Evolutionary conservation across 176 grass and related monocot genomes (phyloP).

Genomic region (Alopecurus myosuroides): DNA sequence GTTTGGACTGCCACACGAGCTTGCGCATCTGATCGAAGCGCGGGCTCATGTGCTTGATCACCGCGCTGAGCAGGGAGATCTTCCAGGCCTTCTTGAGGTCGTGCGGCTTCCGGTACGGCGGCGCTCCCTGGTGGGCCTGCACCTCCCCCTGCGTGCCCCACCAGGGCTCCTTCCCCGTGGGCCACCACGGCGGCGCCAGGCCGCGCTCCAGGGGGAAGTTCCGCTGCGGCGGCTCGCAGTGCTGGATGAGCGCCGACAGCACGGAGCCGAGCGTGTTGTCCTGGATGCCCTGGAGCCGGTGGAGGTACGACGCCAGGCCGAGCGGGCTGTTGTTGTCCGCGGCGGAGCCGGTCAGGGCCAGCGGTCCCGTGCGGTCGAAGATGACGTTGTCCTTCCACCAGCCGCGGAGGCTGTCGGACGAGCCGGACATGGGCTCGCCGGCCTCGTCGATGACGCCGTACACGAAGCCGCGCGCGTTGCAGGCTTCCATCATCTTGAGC

Average conservation of each 20-base stretch:
- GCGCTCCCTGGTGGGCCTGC: conserved; percentile 47
- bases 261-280: conserved; percentile 66
- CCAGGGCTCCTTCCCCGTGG: conserved; percentile 56
- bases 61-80: not conserved
- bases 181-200: conserved; percentile 19
- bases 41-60: conserved; percentile 40
- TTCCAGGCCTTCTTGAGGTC: conserved; percentile 20
- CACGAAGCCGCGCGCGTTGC: conserved; percentile 75
- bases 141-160: conserved; percentile 64
- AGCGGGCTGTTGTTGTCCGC: not conserved
- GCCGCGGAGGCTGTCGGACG: conserved; percentile 55
- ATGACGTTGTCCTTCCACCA: conserved; percentile 80
- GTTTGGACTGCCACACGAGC: conserved; percentile 67
- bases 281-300: conserved; percentile 52
- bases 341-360: conserved; percentile 15
- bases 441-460: conserved; percentile 67
- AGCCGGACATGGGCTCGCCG: conserved; percentile 55
- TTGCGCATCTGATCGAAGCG: conserved; percentile 51
- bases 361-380: conserved; percentile 58
- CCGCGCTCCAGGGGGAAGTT: conserved; percentile 11
- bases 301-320: not conserved
- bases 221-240: conserved; percentile 14
- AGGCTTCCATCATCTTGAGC: conserved; percentile 74
- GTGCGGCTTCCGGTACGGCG: conserved; percentile 23
- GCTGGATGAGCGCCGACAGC: conserved; percentile 26